Evolutionary conservation across 2,329 filamentous ascomycete genomes (phyloP).

Genomic region (Parafenestella ontariensis): DNA sequence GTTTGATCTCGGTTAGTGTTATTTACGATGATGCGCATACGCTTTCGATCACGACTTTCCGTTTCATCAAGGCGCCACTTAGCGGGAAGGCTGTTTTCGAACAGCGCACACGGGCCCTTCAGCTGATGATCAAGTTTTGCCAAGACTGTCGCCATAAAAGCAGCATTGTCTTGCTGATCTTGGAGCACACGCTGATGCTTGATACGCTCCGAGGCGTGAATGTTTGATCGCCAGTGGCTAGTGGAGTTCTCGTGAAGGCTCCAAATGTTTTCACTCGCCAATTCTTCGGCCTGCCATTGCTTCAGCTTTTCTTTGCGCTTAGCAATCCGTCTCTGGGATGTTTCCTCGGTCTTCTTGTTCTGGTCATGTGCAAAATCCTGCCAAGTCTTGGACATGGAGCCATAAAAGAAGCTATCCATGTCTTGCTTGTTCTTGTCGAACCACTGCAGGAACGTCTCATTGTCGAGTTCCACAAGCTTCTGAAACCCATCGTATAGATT

Average conservation of each 20-base stretch:
- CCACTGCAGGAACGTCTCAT: slow-evolving; percentile 86
- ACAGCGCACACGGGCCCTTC: slow-evolving; percentile 79
- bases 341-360: slow-evolving; percentile 80
- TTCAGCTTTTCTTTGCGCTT: slow-evolving; percentile 84
- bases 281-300: slow-evolving; percentile 76
- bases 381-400: slow-evolving; percentile 81
- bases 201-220: slow-evolving; percentile 88
- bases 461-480: slow-evolving; percentile 85
- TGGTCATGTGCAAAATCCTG: slow-evolving; percentile 85
- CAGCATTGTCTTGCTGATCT: slow-evolving; percentile 89
- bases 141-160: slow-evolving; percentile 78
- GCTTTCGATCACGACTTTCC: slow-evolving; percentile 94
- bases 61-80: slow-evolving; percentile 97
- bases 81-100: slow-evolving; percentile 67
- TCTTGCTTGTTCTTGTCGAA: slow-evolving; percentile 81
- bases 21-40: slow-evolving; percentile 84
- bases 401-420: slow-evolving; percentile 83
- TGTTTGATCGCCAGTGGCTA: slow-evolving; percentile 92
- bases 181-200: slow-evolving; percentile 89
- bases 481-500: slow-evolving; percentile 79
- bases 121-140: slow-evolving; percentile 80
- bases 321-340: slow-evolving; percentile 70
- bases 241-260: slow-evolving; percentile 87
- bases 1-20: slow-evolving; percentile 69
- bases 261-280: slow-evolving; percentile 73